These are phyloP conservation scores for Filobasidium wieringae DNA, from an alignment of 768 basidiomycete species.

Conservation along the genomic window DNA sequence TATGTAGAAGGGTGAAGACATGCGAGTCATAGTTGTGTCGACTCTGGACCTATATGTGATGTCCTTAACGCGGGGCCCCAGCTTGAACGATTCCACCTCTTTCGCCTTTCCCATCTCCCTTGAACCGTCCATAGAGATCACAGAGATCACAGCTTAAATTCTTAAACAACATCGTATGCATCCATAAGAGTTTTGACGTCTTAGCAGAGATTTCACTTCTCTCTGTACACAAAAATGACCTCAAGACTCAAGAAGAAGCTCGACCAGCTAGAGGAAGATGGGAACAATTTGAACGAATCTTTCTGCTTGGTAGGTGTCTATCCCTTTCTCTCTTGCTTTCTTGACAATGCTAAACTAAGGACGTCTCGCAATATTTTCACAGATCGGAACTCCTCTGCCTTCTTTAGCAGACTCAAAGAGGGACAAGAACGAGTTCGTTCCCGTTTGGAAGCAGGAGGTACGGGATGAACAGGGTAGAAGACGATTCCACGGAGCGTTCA, in stretches of 20 bases:
- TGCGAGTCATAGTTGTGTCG: too few relatives aligned
- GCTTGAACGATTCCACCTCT: too few relatives aligned
- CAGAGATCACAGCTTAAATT: not conserved
- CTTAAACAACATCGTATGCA: not conserved
- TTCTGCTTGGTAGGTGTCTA: slow-evolving; percentile 61
- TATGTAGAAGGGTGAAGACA: too few relatives aligned
- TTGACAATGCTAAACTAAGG: slow-evolving; percentile 7
- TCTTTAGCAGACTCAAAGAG: slow-evolving; percentile 71
- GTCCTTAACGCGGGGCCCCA: too few relatives aligned
- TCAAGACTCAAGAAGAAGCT: slow-evolving; percentile 69
- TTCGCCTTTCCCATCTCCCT: not conserved
- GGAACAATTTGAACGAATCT: slow-evolving; percentile 59
- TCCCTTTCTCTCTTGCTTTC: not conserved
- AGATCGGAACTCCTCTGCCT: slow-evolving; percentile 91
- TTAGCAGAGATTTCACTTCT: too few relatives aligned
- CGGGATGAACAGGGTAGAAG: slow-evolving; percentile 85
- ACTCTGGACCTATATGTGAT: too few relatives aligned
- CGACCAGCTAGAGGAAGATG: slow-evolving; percentile 53
- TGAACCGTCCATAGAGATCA: not conserved
- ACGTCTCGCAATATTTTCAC: not conserved
- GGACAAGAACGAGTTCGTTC: slow-evolving; percentile 88
- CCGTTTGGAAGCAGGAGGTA: slow-evolving; percentile 95
- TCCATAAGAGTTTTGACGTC: not conserved
- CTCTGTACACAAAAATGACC: too few relatives aligned
- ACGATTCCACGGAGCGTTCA: slow-evolving; percentile 94